Percentiles rank a stretch among this genome's conserved stretches.
Evolutionary conservation across 345 rosid species (phyloP).

Genomic region (Eucalyptus coolabah): DNA sequence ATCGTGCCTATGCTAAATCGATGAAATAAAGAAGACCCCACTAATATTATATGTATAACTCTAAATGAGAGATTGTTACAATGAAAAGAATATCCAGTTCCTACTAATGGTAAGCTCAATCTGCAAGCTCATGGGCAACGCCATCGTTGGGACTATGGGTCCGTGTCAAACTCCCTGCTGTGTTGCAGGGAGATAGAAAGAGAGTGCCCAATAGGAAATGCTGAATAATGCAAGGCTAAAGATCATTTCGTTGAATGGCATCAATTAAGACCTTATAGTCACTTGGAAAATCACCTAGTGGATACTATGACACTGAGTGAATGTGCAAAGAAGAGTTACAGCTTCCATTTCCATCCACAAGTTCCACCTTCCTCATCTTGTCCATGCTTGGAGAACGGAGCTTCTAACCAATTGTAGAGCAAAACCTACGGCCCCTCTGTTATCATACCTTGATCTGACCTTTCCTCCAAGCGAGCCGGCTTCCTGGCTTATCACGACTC

Average conservation of each 20-base stretch:
- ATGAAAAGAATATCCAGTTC: background rate
- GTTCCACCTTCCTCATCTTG: background rate
- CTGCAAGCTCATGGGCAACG: background rate
- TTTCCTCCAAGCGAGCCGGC: background rate
- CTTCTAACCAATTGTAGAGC: background rate
- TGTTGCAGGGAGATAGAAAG: background rate
- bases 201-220: background rate
- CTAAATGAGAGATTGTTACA: background rate
- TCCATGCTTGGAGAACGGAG: background rate
- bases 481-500: background rate
- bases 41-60: background rate
- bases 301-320: background rate
- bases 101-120: background rate
- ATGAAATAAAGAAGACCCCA: background rate
- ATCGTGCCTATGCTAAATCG: background rate
- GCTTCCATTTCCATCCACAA: background rate
- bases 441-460: background rate
- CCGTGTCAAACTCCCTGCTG: background rate
- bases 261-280: background rate
- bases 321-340: background rate
- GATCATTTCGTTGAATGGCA: background rate
- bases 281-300: background rate
- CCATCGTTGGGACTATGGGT: background rate
- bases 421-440: background rate
- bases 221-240: background rate